Base-by-base conservation (phyloP, 2,329 filamentous ascomycete genomes). In the Dryadomyces quercivorus region DNA sequence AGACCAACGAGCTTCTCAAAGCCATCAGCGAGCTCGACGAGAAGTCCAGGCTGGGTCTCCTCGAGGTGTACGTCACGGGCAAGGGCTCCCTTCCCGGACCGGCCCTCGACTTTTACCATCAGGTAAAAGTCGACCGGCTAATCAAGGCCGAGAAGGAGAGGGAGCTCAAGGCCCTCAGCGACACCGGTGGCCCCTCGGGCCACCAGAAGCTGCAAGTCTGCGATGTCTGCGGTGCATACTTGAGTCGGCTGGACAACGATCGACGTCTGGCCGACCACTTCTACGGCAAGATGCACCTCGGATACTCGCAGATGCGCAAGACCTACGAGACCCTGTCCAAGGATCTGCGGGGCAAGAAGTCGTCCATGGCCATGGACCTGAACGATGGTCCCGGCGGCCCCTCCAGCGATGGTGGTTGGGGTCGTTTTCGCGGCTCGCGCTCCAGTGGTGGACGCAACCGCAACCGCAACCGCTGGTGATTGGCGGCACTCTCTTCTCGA, bases 151-250 rank as follows among this genome's bases (percentile, higher is more conserved):
- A 93, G 58, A 82, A 82, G 59, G 91, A 96, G 71, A 81, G 85
- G 58, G 92, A 97, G 65, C 78, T 98, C 57, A 95, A 95, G 69
- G 84, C 86, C 3, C 77, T 98, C 22, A 87, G 86, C 54, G 93
- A 98, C 70, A 97, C 92, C 0, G 88, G 85, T 26, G 93, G 93
- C 0, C 93, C 93, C 0, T 90, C 84, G 0, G 93, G 93, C 18
- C 93, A 98, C 69, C 93, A 98, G 74, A 98, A 98, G 69, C 76
- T 98, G 44, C 93, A 98, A 68, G 93, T 98, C 49, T 98, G 93
- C 76, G 93, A 98, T 70, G 93, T 97, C 1, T 98, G 93, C 69
- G 93, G 93, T 59, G 93, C 93, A 6, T 98, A 97, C 67, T 78
- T 98, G 42, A 90, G 84, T 59, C 75, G 93, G 21, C 78, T 98